Evolutionary conservation across 805 yeast genomes (phyloP).

Genomic region (Danielia reshetovae): DNA sequence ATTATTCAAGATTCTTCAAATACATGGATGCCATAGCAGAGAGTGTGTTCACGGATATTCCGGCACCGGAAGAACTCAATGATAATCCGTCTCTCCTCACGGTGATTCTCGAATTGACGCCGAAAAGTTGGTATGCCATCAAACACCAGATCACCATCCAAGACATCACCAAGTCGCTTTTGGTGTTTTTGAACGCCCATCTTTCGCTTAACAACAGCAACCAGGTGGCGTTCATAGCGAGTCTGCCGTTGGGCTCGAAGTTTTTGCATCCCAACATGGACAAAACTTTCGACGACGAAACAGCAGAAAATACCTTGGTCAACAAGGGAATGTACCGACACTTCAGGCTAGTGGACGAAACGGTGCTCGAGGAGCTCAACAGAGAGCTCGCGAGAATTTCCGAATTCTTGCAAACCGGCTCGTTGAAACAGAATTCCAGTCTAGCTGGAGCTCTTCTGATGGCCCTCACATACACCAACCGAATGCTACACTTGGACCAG

Average conservation of each 20-base stretch:
- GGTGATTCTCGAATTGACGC: slow-evolving; percentile 73
- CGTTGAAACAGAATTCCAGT: slow-evolving; percentile 42
- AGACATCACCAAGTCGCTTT: slow-evolving; percentile 58
- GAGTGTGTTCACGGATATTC: slow-evolving; percentile 43
- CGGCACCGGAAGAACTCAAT: slow-evolving; percentile 21
- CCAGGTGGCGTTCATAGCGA: slow-evolving; percentile 75
- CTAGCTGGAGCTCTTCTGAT: slow-evolving; percentile 77
- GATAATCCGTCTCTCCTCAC: slow-evolving; percentile 72
- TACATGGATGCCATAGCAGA: slow-evolving; percentile 68
- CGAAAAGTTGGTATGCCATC: slow-evolving; percentile 58
- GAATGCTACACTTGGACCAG: slow-evolving; percentile 50
- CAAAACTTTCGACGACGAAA: slow-evolving; percentile 10
- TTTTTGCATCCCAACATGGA: slow-evolving; percentile 61
- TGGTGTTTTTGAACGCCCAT: slow-evolving; percentile 84
- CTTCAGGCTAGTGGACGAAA: slow-evolving; percentile 74
- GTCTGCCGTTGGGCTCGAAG: slow-evolving; percentile 65
- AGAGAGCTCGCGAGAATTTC: slow-evolving; percentile 22
- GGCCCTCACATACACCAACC: slow-evolving; percentile 77
- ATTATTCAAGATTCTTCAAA: too few species aligned
- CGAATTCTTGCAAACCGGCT: slow-evolving; percentile 13
- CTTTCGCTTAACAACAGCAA: slow-evolving; percentile 80
- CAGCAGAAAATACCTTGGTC: slow-evolving; percentile 21
- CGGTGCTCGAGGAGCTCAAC: slow-evolving; percentile 58
- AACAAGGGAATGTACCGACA: slow-evolving; percentile 77
- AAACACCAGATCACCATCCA: slow-evolving; percentile 47